Evolutionary conservation across 345 rosid genomes (phyloP).

Genomic region (Cochlearia excelsa): DNA sequence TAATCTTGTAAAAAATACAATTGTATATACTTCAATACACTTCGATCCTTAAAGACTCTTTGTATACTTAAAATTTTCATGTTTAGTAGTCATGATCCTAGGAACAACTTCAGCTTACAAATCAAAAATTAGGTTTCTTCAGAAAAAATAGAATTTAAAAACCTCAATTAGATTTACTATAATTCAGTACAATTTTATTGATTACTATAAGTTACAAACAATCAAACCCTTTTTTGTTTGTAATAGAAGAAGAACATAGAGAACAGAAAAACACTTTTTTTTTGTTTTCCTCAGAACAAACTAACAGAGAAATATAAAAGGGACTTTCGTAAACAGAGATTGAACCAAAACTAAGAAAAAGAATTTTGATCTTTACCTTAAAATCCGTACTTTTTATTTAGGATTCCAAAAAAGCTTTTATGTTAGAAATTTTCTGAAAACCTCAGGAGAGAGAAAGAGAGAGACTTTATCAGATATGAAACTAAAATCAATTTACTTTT

Average conservation of each 20-base stretch:
- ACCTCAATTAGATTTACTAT: not conserved
- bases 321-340: not conserved
- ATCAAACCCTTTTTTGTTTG: not conserved
- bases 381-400: not conserved
- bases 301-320: not conserved
- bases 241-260: not conserved
- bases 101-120: not conserved
- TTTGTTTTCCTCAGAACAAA: not conserved
- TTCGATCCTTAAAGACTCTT: not conserved
- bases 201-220: not conserved
- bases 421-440: slow-evolving; percentile 17
- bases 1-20: not conserved
- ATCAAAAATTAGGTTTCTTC: not conserved
- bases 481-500: slow-evolving; percentile 16
- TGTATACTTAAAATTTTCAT: not conserved
- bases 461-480: slow-evolving; percentile 32
- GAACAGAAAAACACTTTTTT: slow-evolving; percentile 5
- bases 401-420: slow-evolving; percentile 7
- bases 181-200: not conserved
- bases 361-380: slow-evolving; percentile 6
- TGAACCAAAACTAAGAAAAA: not conserved
- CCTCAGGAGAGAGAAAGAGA: slow-evolving; percentile 3
- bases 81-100: slow-evolving; percentile 5
- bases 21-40: not conserved
- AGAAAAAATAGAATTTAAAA: not conserved